Base-by-base conservation (phyloP, 2,329 filamentous ascomycete genomes). In the Paramyrothecium roridum region DNA sequence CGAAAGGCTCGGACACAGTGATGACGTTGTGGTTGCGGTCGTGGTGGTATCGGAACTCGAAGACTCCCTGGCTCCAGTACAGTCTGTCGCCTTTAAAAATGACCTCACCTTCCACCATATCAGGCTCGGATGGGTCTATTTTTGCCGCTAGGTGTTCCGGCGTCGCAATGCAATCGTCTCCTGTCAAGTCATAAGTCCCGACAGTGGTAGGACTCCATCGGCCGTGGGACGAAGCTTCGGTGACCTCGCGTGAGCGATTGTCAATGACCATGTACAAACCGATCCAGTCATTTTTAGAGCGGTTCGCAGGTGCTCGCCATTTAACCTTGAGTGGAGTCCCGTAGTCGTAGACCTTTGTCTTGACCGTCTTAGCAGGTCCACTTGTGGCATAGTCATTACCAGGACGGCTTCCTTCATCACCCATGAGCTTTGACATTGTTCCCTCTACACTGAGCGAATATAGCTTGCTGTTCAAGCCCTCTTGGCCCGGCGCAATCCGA, bases 31-130 rank as follows among this genome's bases (percentile, higher is more conserved):
- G 92, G 65, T 89, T 89, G 54, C 92, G 92, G 63, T 91, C 88
- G 73, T 99, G 95, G 73, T 99, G 95, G 74, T 97, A 97, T 45
- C 95, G 87, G 77, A 99, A 96, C 68, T 99, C 95, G 67, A 96
- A 99, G 3, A 96, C 90, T 54, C 95, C 95, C 58, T 93, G 90
- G 0, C 90, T 96, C 95, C 95, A 99, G 88, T 91, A 99, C 2
- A 97, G 82, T 74, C 96, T 96, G 75, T 98, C 93, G 50, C 95
- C 93, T 11, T 87, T 80, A 68, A 99, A 98, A 13, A 91, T 73
- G 66, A 98, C 87, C 69, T 96, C 91, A 47, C 95, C 95, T 13
- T 83, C 81, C 3, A 91, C 82, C 60, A 87, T 80, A 55, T 89
- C 80, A 19, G 73, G 75, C 3, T 81, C 80, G 3, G 79, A 76